Evolutionary conservation across 164 flowering plant species (phyloP), one percentile per base, ranked within the genome.

Genomic region (Chloranthus sessilifolius): DNA sequence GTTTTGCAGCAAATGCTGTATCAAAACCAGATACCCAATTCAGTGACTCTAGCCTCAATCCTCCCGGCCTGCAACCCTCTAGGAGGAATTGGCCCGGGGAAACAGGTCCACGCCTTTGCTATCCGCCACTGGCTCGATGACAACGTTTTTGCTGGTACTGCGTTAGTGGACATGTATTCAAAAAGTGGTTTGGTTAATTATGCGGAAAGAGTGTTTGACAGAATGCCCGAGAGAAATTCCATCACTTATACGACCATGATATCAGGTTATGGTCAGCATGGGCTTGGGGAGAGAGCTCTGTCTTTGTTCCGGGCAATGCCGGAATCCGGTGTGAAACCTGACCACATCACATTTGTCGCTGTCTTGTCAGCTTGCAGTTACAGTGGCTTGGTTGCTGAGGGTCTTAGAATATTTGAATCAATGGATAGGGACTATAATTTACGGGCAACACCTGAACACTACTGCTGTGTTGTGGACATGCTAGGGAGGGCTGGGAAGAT

Each of bases 181-280:
- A 88, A 88, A 68, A 73, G 74, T 19, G 95, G 96, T 43, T 44
- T 66, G 6, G 70, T 85, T 17, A 28, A 30, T 21, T 65, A 73
- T 58, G 91, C 95, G 22, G 95, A 83, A 47, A 68, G 47, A 10
- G 68, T 76, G 27, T 92, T 79, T 37, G 0, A 20, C 10, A 54
- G 30, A 14, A 63, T 68, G 26, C 46, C 44, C 20, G 81, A 74
- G 59, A 92, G 62, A 53, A 92, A 77, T 60, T 63, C 87, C 3
- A 85, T 86, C 25, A 77, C 95, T 4, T 92, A 71, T 67, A 88
- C 90, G 16, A 75, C 74, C 43, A 92, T 92, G 95, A 86, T 88
- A 55, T 50, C 76, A 58, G 85, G 84, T 17, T 88, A 77, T 55
- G 99, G 92, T 26, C 91, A 83, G 35, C 91, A 92, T 71, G 96